Evolutionary conservation across 176 grass and related monocot species (phyloP), one percentile per base, ranked within the genome.

Genomic region (Oryza punctata): DNA sequence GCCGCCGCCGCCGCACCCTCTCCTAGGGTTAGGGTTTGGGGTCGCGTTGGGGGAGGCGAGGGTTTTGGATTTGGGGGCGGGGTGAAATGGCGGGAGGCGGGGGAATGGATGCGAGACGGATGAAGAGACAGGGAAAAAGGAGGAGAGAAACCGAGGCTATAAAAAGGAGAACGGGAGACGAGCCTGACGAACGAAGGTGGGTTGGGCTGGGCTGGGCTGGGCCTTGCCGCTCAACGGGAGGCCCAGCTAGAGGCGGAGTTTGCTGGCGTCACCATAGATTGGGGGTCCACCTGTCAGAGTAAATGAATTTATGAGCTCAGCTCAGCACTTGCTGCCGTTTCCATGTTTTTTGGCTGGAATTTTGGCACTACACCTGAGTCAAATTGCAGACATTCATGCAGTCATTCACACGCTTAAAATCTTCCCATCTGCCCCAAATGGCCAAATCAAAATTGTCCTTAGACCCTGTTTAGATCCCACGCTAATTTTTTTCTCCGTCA

Each of bases 81-180:
- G 63, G 70, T 32, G 89, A 88, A 91, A 76, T 89, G 85, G 83
- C 85, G 83, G 78, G 92, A 83, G 83, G 81, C 37, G 40, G 18
- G 25, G 33, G 60, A 5, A 61, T 21, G 19, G 54, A n/a, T n/a
- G n/a, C 6, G 50, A 12, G 61, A 64, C 27, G 45, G 45, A 33
- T 38, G 44, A 24, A 30, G 19, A 65, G 28, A 11, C 7, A 19
- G 28, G 38, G 64, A 30, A 18, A 50, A 8, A 50, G 28, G 33
- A 8, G 5, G 18, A 57, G 52, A 10, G 12, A 61, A n/a, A 52
- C 4, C 1, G 14, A 74, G 81, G 46, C 16, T 74, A 19, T 59
- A 50, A 60, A 69, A 37, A 45, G 46, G 21, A 41, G 3, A 23
- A n/a, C n/a, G 30, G 4, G 27, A 15, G 37, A 47, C 7, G 5